Base-by-base conservation (phyloP, 2,329 filamentous ascomycete species). In the Pyrenophora graminea region DNA sequence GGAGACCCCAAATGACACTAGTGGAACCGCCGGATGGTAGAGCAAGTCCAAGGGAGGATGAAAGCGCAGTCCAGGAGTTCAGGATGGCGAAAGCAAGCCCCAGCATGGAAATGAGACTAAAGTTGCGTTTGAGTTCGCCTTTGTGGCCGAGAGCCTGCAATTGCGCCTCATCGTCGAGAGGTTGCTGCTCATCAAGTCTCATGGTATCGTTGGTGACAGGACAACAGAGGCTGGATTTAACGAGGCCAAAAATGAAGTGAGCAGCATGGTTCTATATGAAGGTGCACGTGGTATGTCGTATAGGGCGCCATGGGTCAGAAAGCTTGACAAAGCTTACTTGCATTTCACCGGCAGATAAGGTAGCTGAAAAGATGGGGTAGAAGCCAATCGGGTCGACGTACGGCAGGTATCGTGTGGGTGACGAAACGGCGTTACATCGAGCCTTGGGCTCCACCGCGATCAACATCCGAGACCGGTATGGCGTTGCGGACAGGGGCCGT, bases 21-120 rank as follows among this genome's bases (percentile, higher is more conserved):
- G 82, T 84, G 17, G 85, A 82, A 0, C 89, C 89, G 36, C 89
- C 89, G 12, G 84, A 87, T 1, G 88, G 86, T 27, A 92, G 76
- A 17, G 84, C 83, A 4, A 87, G 74, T 3, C 78, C 80, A 39
- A 86, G 70, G 47, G 81, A 84, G 1, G 83, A 77, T 2, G 82
- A 82, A 6, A 85, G 72, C 13, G 83, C 83, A 2, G 83, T 85
- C 83, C 83, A 86, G 13, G 82, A 83, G 63, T 86, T 86, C 39
- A 86, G 66, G 58, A 85, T 85, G 10, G 83, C 83, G 66, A 85
- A 86, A 4, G 82, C 83, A 50, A 85, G 74, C 13, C 82, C 83
- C 33, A 85, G 74, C 82, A 86, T 85, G 21, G 82, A 80, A 46
- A 85, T 61, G 30, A 80, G 76, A 3, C 78, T 82, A 68, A 84